Evolutionary conservation across 2,329 filamentous ascomycete genomes (phyloP).

Genomic region (Colletotrichum orchidophilum): DNA sequence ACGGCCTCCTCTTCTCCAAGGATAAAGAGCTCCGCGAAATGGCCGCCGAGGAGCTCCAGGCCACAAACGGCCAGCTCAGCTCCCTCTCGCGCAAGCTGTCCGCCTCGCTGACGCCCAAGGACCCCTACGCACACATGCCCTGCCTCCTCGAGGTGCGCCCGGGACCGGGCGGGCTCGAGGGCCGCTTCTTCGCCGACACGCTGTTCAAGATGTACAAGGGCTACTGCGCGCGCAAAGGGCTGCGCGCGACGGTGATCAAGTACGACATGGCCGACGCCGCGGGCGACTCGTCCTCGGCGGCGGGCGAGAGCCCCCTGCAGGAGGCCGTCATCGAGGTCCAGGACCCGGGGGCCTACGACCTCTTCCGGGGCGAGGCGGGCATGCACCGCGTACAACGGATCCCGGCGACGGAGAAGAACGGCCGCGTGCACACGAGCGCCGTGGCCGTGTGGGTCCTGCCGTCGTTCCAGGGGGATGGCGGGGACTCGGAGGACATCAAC

Average conservation of each 20-base stretch:
- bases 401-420: slow-evolving; percentile 89
- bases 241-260: slow-evolving; percentile 77
- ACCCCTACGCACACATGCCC: slow-evolving; percentile 89
- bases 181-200: slow-evolving; percentile 87
- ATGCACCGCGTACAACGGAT: slow-evolving; percentile 96
- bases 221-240: slow-evolving; percentile 76
- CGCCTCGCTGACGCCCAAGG: slow-evolving; percentile 81
- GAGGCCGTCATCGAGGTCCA: slow-evolving; percentile 91
- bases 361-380: slow-evolving; percentile 87
- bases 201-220: slow-evolving; percentile 89
- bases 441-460: slow-evolving; percentile 93
- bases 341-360: slow-evolving; percentile 79
- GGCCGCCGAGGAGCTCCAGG: slow-evolving; percentile 81
- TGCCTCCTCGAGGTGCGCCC: slow-evolving; percentile 93
- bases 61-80: slow-evolving; percentile 70
- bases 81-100: slow-evolving; percentile 75
- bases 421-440: slow-evolving; percentile 91
- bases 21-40: slow-evolving; percentile 80
- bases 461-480: slow-evolving; percentile 71
- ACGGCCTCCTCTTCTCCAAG: slow-evolving; percentile 57
- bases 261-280: slow-evolving; percentile 79
- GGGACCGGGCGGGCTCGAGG: slow-evolving; percentile 91
- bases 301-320: slow-evolving; percentile 75
- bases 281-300: slow-evolving; percentile 59
- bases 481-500: slow-evolving; percentile 69